phyloP scores from a whole-genome alignment of 257 asterid genomes.

The Penstemon eatonii region DNA sequence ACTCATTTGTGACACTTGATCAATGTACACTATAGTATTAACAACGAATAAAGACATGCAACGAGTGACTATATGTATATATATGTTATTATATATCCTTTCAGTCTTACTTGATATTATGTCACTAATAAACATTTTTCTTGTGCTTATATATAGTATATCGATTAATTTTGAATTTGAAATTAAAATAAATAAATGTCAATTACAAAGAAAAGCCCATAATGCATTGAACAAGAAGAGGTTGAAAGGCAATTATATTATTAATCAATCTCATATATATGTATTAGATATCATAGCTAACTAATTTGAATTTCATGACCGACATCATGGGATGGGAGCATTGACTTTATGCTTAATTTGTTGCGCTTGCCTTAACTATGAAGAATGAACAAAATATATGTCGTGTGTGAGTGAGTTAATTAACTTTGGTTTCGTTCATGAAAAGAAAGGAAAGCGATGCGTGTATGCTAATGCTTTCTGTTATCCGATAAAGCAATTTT shows the following conservation, averaged over 20 bases:
- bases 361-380: not conserved
- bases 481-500: not conserved
- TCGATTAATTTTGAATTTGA: no score
- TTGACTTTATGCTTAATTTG: constrained; percentile 9
- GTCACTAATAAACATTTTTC: no score
- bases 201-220: no score
- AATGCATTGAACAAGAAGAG: no score
- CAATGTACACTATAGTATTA: no score
- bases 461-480: not conserved
- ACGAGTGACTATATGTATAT: no score
- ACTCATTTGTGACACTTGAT: not conserved
- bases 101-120: no score
- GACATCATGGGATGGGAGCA: not conserved
- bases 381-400: not conserved
- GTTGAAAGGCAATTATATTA: not conserved
- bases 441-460: not conserved
- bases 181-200: no score
- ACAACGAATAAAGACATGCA: no score
- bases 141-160: no score
- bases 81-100: no score
- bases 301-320: not conserved
- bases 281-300: no score
- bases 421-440: not conserved
- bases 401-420: not conserved
- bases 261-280: not conserved